Evolutionary conservation across 371 early-diverging fungal species (phyloP).

Genomic region (Mortierella sp.): DNA sequence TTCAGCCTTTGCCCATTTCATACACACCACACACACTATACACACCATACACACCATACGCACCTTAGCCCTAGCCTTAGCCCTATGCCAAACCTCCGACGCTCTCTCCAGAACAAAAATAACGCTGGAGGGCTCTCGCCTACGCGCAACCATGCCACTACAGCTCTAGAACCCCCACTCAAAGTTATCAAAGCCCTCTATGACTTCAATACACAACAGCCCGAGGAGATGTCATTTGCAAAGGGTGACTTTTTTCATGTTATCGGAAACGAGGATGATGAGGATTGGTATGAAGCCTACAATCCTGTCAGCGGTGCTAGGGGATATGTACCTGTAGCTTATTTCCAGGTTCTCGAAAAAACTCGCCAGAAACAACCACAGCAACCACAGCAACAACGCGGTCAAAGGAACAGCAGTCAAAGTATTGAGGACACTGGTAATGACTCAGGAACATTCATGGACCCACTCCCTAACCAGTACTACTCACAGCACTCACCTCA

Average conservation of each 20-base stretch:
- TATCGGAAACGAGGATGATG: constrained; percentile 82
- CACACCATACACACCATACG: too few species aligned
- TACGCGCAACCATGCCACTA: constrained; percentile 35
- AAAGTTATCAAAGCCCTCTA: constrained; percentile 88
- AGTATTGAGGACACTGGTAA: constrained; percentile 41
- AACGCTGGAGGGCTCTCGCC: constrained; percentile 30
- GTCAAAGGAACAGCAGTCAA: constrained; percentile 37
- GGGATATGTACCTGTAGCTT: constrained; percentile 86
- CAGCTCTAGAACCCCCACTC: constrained; percentile 70
- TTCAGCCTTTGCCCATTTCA: not conserved
- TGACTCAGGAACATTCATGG: constrained; percentile 41
- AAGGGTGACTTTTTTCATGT: constrained; percentile 95
- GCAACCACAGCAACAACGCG: constrained; percentile 19
- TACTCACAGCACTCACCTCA: constrained; percentile 14
- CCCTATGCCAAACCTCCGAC: constrained; percentile 46
- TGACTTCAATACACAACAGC: constrained; percentile 77
- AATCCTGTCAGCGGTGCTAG: constrained; percentile 85
- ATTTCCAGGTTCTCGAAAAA: constrained; percentile 72
- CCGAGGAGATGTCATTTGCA: constrained; percentile 82
- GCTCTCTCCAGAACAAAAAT: constrained; percentile 44
- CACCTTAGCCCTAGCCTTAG: constrained; percentile 1
- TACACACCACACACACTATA: too few species aligned
- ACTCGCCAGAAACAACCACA: constrained; percentile 21
- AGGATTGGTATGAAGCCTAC: constrained; percentile 85
- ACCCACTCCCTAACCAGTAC: constrained; percentile 17